Conservation (phyloP, 2,329 filamentous ascomycete genomes). For the Botrytis fabae region DNA sequence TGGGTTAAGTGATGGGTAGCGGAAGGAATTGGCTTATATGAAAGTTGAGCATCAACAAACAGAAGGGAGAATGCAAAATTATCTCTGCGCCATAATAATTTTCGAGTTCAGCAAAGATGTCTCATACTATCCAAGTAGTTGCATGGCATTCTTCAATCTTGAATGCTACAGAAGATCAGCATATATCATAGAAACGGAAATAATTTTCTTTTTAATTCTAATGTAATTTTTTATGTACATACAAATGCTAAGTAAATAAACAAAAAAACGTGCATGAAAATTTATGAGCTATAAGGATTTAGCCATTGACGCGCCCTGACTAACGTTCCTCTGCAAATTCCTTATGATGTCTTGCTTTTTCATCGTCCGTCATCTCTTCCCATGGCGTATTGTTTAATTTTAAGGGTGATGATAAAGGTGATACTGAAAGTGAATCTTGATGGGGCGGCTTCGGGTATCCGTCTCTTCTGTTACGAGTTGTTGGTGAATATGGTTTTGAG, state of each 20-base stretch:
- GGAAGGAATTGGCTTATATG: neutral
- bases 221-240: neutral
- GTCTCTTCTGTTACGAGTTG: neutral
- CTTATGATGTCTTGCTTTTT: too few relatives aligned
- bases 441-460: too few relatives aligned
- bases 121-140: neutral
- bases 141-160: neutral
- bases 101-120: neutral
- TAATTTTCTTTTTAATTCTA: neutral
- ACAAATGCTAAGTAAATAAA: neutral
- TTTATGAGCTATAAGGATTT: neutral
- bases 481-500: neutral
- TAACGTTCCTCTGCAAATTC: too few relatives aligned
- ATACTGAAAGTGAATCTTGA: neutral
- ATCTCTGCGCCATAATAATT: neutral
- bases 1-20: too few relatives aligned
- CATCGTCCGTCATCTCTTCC: neutral
- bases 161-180: neutral
- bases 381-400: too few relatives aligned
- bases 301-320: too few relatives aligned
- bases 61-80: neutral
- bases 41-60: neutral
- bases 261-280: neutral
- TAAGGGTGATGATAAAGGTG: too few relatives aligned
- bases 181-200: neutral